Conservation (phyloP, 305 asterid genomes). For the Fraxinus xanthoxyloides region DNA sequence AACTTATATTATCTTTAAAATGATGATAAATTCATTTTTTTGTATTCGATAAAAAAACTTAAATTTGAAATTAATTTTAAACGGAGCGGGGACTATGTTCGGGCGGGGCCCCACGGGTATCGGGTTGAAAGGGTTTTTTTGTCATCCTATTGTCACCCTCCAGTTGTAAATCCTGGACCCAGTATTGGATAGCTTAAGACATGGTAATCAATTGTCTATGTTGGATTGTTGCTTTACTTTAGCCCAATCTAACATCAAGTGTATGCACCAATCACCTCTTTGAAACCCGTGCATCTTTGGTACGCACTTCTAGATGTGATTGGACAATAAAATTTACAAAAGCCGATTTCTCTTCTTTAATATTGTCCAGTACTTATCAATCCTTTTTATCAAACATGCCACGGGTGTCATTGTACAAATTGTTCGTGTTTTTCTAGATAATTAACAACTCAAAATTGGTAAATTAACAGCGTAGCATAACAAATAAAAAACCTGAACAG, state of each 20-base stretch:
- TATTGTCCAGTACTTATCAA: background rate
- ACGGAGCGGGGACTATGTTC: too few species aligned
- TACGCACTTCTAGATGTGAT: background rate
- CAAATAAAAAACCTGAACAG: constrained; percentile 5
- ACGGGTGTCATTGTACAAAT: background rate
- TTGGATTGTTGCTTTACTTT: background rate
- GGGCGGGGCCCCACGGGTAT: too few species aligned
- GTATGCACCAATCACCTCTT: background rate
- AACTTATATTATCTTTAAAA: too few species aligned
- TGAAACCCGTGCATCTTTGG: background rate
- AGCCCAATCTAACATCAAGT: background rate
- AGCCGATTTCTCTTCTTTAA: background rate
- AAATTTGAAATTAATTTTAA: too few species aligned
- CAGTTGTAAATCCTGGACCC: background rate
- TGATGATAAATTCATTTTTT: too few species aligned
- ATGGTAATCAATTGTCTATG: background rate
- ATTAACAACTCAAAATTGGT: background rate
- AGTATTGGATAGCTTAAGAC: background rate
- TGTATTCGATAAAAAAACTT: too few species aligned
- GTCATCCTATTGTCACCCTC: too few species aligned
- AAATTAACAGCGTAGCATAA: background rate
- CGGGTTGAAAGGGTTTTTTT: too few species aligned
- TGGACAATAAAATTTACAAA: background rate
- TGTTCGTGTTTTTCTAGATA: background rate
- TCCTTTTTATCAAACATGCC: background rate